Evolutionary conservation across 1,284 basidiomycete species (phyloP).

Genomic region (Cutaneotrichosporon daszewskae): DNA sequence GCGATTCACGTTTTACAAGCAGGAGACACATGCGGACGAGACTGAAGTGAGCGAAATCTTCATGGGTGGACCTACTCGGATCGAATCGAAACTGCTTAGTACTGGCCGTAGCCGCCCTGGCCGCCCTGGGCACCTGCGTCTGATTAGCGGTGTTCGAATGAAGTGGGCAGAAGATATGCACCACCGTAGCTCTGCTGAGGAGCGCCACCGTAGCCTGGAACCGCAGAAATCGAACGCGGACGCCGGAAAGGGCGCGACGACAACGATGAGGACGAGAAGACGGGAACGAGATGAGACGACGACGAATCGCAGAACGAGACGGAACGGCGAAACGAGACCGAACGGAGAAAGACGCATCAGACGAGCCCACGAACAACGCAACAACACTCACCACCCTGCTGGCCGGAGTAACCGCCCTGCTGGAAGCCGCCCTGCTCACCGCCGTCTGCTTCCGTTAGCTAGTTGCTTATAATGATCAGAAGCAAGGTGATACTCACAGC

Average conservation of each 20-base stretch:
- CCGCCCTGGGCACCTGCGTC: constrained; percentile 21
- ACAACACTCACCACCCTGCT: too few relatives aligned
- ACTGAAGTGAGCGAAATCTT: not conserved
- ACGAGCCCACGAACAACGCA: not conserved
- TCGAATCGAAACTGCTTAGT: constrained; percentile 21
- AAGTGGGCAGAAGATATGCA: too few relatives aligned
- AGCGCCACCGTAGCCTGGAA: constrained; percentile 14
- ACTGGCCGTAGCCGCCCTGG: constrained; percentile 35
- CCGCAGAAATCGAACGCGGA: not conserved
- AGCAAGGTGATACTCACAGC: constrained; percentile 14
- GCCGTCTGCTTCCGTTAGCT: constrained; percentile 12
- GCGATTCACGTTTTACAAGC: too few relatives aligned
- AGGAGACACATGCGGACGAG: too few relatives aligned
- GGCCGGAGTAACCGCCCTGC: too few relatives aligned
- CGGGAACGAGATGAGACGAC: too few relatives aligned
- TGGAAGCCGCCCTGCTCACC: constrained; percentile 36
- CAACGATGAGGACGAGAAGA: too few relatives aligned
- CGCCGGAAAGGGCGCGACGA: too few relatives aligned
- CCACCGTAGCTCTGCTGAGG: constrained; percentile 19
- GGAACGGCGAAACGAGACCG: constrained; percentile 4
- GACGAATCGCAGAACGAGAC: not conserved
- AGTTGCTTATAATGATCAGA: not conserved
- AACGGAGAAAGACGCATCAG: not conserved
- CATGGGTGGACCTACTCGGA: constrained; percentile 2
- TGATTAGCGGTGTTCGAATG: constrained; percentile 15